Conservation (phyloP, 306 rosid species). For the Quercus robur region DNA sequence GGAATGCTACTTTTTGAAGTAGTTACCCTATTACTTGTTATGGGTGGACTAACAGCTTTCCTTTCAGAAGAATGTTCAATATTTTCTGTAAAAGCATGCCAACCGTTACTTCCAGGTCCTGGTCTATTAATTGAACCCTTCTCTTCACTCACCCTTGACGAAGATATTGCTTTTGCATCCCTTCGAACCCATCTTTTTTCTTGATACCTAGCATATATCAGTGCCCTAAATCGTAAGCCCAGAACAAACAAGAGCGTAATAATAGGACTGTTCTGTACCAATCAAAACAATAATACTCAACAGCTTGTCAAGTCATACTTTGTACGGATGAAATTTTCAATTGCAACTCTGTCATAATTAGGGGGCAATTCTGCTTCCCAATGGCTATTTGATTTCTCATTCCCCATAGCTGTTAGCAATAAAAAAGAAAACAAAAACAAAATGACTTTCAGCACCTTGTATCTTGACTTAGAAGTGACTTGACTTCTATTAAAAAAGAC, state of each 20-base stretch:
- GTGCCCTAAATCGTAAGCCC: not conserved
- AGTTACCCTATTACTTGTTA: slow-evolving; percentile 25
- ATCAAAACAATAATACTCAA: not conserved
- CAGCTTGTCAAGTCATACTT: slow-evolving; percentile 52
- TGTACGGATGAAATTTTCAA: slow-evolving; percentile 95
- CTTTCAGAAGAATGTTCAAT: slow-evolving; percentile 49
- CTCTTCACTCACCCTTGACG: slow-evolving; percentile 60
- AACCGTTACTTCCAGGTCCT: slow-evolving; percentile 59
- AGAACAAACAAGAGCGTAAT: slow-evolving; percentile 2
- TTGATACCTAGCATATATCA: slow-evolving; percentile 64
- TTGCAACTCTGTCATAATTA: slow-evolving; percentile 93
- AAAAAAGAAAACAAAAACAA: slow-evolving; percentile 16
- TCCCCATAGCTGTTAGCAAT: slow-evolving; percentile 76
- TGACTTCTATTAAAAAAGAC: slow-evolving; percentile 12
- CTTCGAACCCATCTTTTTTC: slow-evolving; percentile 85
- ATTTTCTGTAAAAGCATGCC: slow-evolving; percentile 38
- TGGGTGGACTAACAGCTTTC: slow-evolving; percentile 50
- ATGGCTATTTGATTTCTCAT: slow-evolving; percentile 77
- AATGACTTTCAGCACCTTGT: slow-evolving; percentile 21
- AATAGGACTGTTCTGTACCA: not conserved
- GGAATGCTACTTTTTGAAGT: slow-evolving; percentile 48
- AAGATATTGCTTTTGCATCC: slow-evolving; percentile 66
- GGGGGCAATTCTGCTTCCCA: slow-evolving; percentile 99
- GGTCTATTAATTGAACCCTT: slow-evolving; percentile 55
- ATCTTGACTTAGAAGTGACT: slow-evolving; percentile 14